Evolutionary conservation across 2,329 filamentous ascomycete genomes (phyloP).

Genomic region (Penicillium sp.): DNA sequence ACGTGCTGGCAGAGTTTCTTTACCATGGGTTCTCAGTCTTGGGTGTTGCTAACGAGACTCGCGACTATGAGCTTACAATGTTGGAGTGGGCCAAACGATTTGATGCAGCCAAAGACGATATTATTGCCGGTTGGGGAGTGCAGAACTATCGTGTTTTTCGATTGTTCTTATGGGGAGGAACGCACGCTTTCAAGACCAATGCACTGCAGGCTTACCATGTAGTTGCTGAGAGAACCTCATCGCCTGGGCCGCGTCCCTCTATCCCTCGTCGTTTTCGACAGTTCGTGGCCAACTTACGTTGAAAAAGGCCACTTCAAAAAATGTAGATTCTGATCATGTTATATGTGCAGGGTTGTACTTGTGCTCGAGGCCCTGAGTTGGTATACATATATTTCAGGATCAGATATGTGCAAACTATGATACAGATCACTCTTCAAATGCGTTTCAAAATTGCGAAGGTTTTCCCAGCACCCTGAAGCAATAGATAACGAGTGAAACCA

Average conservation of each 20-base stretch:
- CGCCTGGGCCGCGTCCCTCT: slow-evolving; percentile 8
- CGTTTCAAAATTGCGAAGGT: too few species aligned
- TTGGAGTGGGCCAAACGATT: slow-evolving; percentile 14
- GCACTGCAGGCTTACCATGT: slow-evolving; percentile 13
- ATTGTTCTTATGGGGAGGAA: slow-evolving; percentile 6
- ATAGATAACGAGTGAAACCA: too few species aligned
- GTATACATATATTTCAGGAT: too few species aligned
- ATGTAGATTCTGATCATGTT: too few species aligned
- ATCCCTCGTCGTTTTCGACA: slow-evolving; percentile 1
- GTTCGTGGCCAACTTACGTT: slow-evolving; percentile 6
- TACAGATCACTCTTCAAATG: too few species aligned
- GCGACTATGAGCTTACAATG: slow-evolving; percentile 17
- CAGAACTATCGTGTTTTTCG: slow-evolving; percentile 9
- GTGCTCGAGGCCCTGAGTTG: too few species aligned
- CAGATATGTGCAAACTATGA: too few species aligned
- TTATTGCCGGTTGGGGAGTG: slow-evolving; percentile 12
- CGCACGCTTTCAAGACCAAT: slow-evolving; percentile 9
- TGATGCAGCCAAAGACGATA: slow-evolving; percentile 5
- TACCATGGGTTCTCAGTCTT: slow-evolving; percentile 12
- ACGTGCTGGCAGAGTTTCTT: slow-evolving; percentile 11
- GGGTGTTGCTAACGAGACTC: slow-evolving; percentile 5
- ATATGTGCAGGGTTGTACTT: too few species aligned
- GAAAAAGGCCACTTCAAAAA: too few species aligned
- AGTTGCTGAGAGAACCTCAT: slow-evolving; percentile 9
- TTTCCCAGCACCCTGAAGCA: too few species aligned